These are phyloP conservation scores for Selenicereus undatus DNA, from an alignment of 148 eudicot species.

Conservation along the genomic window DNA sequence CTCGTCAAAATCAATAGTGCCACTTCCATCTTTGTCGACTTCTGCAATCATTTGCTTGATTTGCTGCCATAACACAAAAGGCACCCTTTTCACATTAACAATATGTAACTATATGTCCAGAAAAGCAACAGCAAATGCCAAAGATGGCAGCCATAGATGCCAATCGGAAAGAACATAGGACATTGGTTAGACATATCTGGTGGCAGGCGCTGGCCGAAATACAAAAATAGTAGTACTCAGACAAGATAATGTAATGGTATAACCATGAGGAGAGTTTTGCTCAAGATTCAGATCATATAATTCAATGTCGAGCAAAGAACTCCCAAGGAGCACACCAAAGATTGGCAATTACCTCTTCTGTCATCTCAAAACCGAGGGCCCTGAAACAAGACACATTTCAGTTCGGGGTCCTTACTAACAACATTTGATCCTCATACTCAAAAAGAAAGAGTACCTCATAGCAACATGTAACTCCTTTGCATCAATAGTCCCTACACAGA, in stretches of 20 bases:
- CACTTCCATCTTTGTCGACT: slow-evolving; percentile 96
- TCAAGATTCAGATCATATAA: no score
- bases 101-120: no score
- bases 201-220: no score
- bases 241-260: no score
- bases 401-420: not conserved
- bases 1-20: slow-evolving; percentile 90
- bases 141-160: no score
- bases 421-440: not conserved
- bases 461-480: slow-evolving; percentile 87
- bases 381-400: slow-evolving; percentile 38
- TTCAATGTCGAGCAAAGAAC: no score
- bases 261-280: no score
- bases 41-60: slow-evolving; percentile 86
- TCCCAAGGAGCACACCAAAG: not conserved
- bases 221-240: no score
- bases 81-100: not conserved
- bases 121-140: no score
- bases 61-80: slow-evolving; percentile 49
- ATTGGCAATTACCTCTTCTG: slow-evolving; percentile 63
- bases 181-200: no score
- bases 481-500: slow-evolving; percentile 59
- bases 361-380: slow-evolving; percentile 95
- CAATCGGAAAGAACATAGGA: no score
- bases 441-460: slow-evolving; percentile 59